These are phyloP conservation scores for Debaryomyces subglobosus DNA, from an alignment of 1,139 yeast species.

Conservation along the genomic window DNA sequence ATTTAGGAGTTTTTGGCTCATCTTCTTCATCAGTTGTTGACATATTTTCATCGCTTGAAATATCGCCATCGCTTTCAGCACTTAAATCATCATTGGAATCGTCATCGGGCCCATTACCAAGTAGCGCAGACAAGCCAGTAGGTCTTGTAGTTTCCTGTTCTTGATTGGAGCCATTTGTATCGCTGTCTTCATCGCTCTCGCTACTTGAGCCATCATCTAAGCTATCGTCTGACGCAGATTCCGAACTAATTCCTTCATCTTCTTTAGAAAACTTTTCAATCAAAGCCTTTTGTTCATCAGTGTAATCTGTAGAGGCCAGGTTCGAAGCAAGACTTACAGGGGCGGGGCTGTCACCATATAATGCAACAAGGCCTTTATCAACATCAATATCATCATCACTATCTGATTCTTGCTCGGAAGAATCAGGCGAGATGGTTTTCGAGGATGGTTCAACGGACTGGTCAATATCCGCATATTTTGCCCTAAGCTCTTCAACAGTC, in stretches of 20 bases:
- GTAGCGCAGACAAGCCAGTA: slow-evolving; percentile 26
- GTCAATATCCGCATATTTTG: slow-evolving; percentile 62
- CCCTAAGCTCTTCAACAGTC: slow-evolving; percentile 64
- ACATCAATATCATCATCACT: slow-evolving; percentile 19
- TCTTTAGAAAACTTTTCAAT: slow-evolving; percentile 26
- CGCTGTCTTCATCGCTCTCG: slow-evolving; percentile 1
- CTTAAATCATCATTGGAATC: slow-evolving; percentile 17
- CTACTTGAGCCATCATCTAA: slow-evolving; percentile 2
- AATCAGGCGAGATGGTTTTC: background rate
- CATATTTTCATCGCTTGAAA: slow-evolving; percentile 24
- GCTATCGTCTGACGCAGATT: slow-evolving; percentile 18
- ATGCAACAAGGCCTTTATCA: slow-evolving; percentile 34
- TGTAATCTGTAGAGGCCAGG: slow-evolving; percentile 26
- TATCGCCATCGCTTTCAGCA: slow-evolving; percentile 20
- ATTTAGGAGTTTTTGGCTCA: slow-evolving; percentile 34
- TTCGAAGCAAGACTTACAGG: slow-evolving; percentile 9
- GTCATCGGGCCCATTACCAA: slow-evolving; percentile 17
- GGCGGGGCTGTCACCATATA: slow-evolving; percentile 27
- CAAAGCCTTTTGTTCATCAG: slow-evolving; percentile 37
- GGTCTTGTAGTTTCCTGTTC: slow-evolving; percentile 10
- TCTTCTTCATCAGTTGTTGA: slow-evolving; percentile 30
- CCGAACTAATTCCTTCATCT: slow-evolving; percentile 24
- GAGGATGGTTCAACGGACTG: slow-evolving; percentile 15
- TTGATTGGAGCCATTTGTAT: background rate
- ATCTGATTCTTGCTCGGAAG: slow-evolving; percentile 3